phyloP scores from a whole-genome alignment of 352 stramenopile species.

The Hyphochytrium catenoides region DNA sequence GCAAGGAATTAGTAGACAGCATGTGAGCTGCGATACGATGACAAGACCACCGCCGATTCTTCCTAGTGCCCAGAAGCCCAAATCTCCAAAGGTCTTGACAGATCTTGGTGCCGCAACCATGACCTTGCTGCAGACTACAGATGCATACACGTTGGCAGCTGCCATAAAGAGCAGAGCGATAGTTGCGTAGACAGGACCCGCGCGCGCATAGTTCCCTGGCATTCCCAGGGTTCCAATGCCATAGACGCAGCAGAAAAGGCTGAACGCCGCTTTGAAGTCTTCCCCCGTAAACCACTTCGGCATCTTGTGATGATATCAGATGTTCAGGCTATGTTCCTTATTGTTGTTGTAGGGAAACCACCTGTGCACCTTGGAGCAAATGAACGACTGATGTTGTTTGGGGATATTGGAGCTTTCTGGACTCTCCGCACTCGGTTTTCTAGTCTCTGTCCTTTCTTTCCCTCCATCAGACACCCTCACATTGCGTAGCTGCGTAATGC shows the following conservation, averaged over 20 bases:
- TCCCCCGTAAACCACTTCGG: slow-evolving; percentile 6
- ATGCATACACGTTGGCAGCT: slow-evolving; percentile 6
- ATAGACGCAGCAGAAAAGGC: slow-evolving; percentile 8
- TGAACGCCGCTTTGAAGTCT: slow-evolving; percentile 8
- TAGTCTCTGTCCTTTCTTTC: no score
- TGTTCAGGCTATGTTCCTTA: no score
- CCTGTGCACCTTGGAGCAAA: no score
- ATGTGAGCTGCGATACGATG: slow-evolving; percentile 21
- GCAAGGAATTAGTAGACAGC: slow-evolving; percentile 23
- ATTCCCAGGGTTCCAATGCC: slow-evolving; percentile 8
- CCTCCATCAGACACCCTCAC: no score
- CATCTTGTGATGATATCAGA: no score
- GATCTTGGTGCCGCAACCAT: slow-evolving; percentile 3
- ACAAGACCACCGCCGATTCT: slow-evolving; percentile 1
- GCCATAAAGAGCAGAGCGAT: slow-evolving; percentile 7
- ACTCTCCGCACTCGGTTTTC: no score
- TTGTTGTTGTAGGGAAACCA: no score
- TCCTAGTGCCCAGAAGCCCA: slow-evolving; percentile 8
- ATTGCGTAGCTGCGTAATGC: no score
- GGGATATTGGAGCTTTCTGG: no score
- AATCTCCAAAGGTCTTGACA: slow-evolving; percentile 9
- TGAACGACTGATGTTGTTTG: no score
- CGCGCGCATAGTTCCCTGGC: slow-evolving; percentile 7
- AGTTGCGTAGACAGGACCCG: slow-evolving; percentile 4
- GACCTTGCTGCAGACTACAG: slow-evolving; percentile 5